These are phyloP conservation scores for Didymella exigua DNA, from an alignment of 2,329 filamentous ascomycete genomes.

Conservation along the genomic window DNA sequence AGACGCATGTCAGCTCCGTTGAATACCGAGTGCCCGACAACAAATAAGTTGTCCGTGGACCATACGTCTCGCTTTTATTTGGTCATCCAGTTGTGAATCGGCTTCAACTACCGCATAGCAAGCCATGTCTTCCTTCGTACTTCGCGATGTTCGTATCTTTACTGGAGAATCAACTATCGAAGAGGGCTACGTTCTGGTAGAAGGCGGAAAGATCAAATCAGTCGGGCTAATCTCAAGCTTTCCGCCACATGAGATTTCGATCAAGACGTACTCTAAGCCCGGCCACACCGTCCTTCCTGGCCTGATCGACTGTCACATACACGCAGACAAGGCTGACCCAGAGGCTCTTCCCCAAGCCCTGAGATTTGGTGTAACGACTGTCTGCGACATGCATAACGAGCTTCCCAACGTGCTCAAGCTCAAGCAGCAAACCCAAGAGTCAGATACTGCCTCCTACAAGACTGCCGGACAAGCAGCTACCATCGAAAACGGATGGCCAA, in stretches of 20 bases:
- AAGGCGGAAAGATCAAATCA: constrained; percentile 50
- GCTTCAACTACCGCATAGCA: not conserved
- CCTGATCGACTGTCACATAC: constrained; percentile 59
- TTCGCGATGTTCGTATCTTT: constrained; percentile 55
- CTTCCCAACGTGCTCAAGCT: constrained; percentile 36
- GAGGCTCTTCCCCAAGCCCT: constrained; percentile 53
- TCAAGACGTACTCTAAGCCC: constrained; percentile 50
- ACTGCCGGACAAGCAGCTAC: constrained; percentile 57
- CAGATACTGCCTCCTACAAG: constrained; percentile 56
- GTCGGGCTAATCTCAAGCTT: constrained; percentile 30
- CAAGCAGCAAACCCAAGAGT: constrained; percentile 33
- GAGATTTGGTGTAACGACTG: constrained; percentile 59
- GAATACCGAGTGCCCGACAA: not conserved
- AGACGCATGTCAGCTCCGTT: not conserved
- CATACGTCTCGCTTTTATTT: not conserved
- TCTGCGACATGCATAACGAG: constrained; percentile 57
- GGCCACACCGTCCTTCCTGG: constrained; percentile 57
- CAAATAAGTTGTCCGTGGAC: not conserved
- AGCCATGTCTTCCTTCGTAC: constrained; percentile 46
- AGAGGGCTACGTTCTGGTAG: constrained; percentile 50
- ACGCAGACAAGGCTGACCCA: constrained; percentile 51
- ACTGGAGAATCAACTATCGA: constrained; percentile 53
- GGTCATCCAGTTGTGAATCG: not conserved
- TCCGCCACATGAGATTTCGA: constrained; percentile 12
- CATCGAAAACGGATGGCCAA: constrained; percentile 60